Evolutionary conservation across 768 basidiomycete genomes (phyloP).

Genomic region (Pluteus cervinus): DNA sequence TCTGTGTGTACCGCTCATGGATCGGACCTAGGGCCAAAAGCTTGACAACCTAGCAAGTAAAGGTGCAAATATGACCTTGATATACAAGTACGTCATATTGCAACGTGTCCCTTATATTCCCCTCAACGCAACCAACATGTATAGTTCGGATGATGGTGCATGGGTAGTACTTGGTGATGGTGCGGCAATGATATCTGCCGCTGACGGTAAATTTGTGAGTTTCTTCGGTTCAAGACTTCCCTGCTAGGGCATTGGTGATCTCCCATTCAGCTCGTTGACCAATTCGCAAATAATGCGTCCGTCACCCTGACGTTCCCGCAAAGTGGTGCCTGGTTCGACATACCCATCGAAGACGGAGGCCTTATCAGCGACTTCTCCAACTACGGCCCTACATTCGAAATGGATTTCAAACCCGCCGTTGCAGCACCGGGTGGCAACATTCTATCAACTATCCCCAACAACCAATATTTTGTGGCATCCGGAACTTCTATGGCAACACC

Average conservation of each 20-base stretch:
- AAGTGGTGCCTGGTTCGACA: constrained; percentile 20
- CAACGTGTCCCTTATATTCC: not conserved
- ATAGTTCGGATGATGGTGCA: not conserved
- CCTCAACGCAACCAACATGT: not conserved
- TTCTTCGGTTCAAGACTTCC: not conserved
- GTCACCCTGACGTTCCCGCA: constrained; percentile 41
- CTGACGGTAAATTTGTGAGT: not conserved
- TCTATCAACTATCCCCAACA: constrained; percentile 36
- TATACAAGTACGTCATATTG: not conserved
- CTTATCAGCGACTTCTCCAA: not conserved
- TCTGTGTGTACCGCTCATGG: not conserved
- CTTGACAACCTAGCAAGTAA: not conserved
- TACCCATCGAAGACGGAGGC: not conserved
- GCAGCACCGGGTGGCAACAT: constrained; percentile 46
- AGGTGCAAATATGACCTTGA: not conserved
- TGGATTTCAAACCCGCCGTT: constrained; percentile 37
- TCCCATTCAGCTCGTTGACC: not conserved
- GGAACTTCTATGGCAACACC: constrained; percentile 37
- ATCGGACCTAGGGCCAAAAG: not conserved
- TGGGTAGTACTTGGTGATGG: too few relatives aligned
- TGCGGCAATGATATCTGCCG: not conserved
- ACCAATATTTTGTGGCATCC: constrained; percentile 29
- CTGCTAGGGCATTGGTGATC: not conserved
- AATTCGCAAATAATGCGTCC: not conserved
- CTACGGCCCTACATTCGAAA: not conserved